Conservation (phyloP, 208 protist genomes). For the Trypanosomatidae sp. region DNA sequence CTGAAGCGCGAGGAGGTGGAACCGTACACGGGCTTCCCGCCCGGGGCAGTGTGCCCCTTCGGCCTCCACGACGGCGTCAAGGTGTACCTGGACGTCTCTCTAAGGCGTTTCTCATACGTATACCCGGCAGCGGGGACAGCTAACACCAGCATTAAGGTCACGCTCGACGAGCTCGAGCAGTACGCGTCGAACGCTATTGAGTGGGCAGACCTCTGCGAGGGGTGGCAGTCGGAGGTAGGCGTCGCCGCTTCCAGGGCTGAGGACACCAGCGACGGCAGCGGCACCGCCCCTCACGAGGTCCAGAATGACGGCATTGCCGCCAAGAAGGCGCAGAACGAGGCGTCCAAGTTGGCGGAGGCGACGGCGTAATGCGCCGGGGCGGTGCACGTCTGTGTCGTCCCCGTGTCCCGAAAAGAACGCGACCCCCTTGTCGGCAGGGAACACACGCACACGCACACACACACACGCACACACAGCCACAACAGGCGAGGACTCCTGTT, state of each 20-base stretch:
- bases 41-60: conserved; percentile 68
- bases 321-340: conserved; percentile 18
- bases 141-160: conserved; percentile 45
- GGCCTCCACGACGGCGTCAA: conserved; percentile 44
- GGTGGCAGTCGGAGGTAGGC: conserved; percentile 22
- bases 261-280: background rate
- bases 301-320: background rate
- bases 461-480: background rate
- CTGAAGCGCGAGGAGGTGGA: conserved; percentile 58
- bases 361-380: background rate
- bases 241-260: background rate
- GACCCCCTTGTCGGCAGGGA: background rate
- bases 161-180: conserved; percentile 52
- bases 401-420: background rate
- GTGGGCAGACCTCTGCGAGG: conserved; percentile 70
- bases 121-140: conserved; percentile 50
- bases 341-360: conserved; percentile 3
- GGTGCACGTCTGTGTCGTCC: background rate
- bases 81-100: conserved; percentile 69
- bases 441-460: conserved; percentile 1
- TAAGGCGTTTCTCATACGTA: conserved; percentile 54
- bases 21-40: conserved; percentile 40
- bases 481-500: background rate
- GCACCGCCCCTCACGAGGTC: background rate
- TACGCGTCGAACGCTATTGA: conserved; percentile 61